Base-by-base conservation (phyloP, 2,329 filamentous ascomycete species). In the Fusarium sp. region DNA sequence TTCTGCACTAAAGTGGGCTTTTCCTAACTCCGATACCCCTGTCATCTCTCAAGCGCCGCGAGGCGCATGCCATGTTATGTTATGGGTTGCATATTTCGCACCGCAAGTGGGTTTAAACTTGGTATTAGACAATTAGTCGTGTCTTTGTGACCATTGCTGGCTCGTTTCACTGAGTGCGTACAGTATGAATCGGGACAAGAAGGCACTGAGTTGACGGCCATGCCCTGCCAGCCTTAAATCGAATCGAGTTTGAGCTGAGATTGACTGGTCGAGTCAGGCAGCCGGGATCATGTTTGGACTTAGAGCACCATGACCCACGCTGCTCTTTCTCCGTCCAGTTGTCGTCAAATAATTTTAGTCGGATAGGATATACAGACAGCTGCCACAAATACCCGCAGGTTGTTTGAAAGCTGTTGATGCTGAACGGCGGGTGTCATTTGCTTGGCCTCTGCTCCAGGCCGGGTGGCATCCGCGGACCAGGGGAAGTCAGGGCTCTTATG, bases 41-140 rank as follows among this genome's bases (percentile, higher is more conserved):
- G 69, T 65, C 66, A 50, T 52, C 27, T 52, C 63, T 57, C 63
- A 55, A 67, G 68, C 68, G 63, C 68, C 60, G 45, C 50, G 50
- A 57, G 59, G 50, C 59, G 59, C 58, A 63, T 62, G 48, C 59
- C 48, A 63, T 57, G 17, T 58, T 63, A 57, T 63, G 58, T 70
- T 64, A 61, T 69, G 65, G 65, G 68, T 67, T 69, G 64, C 63
- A 67, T 61, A 50, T 55, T 64, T 57, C 39, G 53, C 57, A 54
- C 35, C 43, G 39, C 58, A 63, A 39, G 59, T 64, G 60, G 68
- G 48, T 50, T 63, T 31, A 17, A 39, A 66, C 54, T 54, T 69
- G 56, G 45, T 66, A 57, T 58, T 63, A 67, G 54, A 57, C 64
- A 64, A 55, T 51, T 57, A 61, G 51, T 66, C 61, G 62, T 63